Conservation (phyloP, 1,139 yeast genomes). For the Wickerhamomyces sp. region DNA sequence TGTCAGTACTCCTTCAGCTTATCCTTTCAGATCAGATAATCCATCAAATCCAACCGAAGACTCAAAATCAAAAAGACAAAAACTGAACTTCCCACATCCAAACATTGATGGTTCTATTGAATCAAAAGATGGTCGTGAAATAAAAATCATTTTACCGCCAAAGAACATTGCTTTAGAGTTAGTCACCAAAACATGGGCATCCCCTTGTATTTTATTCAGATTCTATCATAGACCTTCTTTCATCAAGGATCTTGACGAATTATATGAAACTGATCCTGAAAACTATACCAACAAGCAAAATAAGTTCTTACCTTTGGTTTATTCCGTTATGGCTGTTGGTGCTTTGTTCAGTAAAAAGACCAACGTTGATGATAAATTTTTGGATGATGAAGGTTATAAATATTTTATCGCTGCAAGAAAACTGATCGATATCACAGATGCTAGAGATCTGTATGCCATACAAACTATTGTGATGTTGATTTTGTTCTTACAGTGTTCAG, state of each 20-base stretch:
- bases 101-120: slow-evolving; percentile 35
- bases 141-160: slow-evolving; percentile 71
- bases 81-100: slow-evolving; percentile 16
- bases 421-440: slow-evolving; percentile 69
- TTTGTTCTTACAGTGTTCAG: slow-evolving; percentile 83
- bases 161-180: slow-evolving; percentile 70
- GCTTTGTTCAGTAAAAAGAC: slow-evolving; percentile 51
- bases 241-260: slow-evolving; percentile 51
- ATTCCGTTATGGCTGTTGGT: slow-evolving; percentile 72
- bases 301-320: slow-evolving; percentile 66
- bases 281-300: slow-evolving; percentile 66
- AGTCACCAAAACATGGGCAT: slow-evolving; percentile 78
- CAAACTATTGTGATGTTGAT: slow-evolving; percentile 70
- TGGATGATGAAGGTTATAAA: slow-evolving; percentile 79
- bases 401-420: slow-evolving; percentile 86
- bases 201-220: slow-evolving; percentile 81
- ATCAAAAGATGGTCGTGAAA: slow-evolving; percentile 38
- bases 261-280: slow-evolving; percentile 61
- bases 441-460: slow-evolving; percentile 57
- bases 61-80: slow-evolving; percentile 12
- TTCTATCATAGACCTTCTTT: slow-evolving; percentile 87
- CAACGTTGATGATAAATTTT: slow-evolving; percentile 38
- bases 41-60: not conserved
- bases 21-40: slow-evolving; percentile 1
- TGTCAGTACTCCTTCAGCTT: slow-evolving; percentile 1